Conservation (phyloP, 176 grass and related monocot genomes). For the barley (Hordeum vulgare) region DNA sequence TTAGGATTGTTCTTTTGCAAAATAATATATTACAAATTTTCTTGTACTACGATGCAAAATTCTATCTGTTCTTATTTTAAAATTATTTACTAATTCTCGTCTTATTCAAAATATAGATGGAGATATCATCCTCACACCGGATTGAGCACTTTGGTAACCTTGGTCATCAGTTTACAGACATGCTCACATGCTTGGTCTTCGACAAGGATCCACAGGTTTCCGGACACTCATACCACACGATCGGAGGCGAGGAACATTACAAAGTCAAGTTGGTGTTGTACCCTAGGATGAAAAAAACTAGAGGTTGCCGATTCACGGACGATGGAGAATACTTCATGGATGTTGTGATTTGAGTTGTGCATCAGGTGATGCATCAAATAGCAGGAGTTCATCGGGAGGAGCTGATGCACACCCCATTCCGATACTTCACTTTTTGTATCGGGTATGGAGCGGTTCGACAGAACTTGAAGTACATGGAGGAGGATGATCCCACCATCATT, state of each 20-base stretch:
- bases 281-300: fast-evolving
- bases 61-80: too few species aligned
- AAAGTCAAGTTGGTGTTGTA: neutral
- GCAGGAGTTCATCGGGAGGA: neutral
- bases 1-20: too few species aligned
- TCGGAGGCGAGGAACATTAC: neutral
- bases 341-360: too few species aligned
- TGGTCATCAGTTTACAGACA: neutral
- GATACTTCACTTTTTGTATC: neutral
- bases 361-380: neutral
- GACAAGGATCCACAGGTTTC: neutral
- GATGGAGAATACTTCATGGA: neutral
- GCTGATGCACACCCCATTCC: neutral
- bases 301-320: neutral
- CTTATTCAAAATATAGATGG: neutral
- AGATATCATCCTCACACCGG: neutral
- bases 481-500: neutral
- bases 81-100: neutral
- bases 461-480: neutral
- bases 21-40: too few species aligned
- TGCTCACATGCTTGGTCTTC: neutral
- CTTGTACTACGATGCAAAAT: too few species aligned
- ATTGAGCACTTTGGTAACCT: neutral
- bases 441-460: neutral
- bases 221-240: neutral